These are phyloP conservation scores for Ogataea hybrid DNA, from an alignment of 1,139 yeast genomes.

Conservation along the genomic window DNA sequence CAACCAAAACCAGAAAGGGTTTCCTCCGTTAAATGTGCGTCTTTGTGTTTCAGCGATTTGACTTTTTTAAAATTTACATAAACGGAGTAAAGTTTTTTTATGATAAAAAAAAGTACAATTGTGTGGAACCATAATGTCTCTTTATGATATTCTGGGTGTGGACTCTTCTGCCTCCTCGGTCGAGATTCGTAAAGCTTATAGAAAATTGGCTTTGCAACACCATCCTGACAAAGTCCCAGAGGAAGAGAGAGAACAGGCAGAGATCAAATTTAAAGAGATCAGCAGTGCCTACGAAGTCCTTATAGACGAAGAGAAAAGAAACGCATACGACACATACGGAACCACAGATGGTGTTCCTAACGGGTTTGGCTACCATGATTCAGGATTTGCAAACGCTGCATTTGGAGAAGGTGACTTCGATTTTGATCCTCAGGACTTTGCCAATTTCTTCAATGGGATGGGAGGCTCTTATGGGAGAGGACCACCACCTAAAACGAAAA, in stretches of 20 bases:
- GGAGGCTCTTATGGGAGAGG: slow-evolving; percentile 34
- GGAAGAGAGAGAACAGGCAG: slow-evolving; percentile 62
- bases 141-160: slow-evolving; percentile 84
- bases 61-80: slow-evolving; percentile 11
- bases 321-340: slow-evolving; percentile 70
- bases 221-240: slow-evolving; percentile 91
- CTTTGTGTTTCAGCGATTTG: slow-evolving; percentile 8
- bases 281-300: slow-evolving; percentile 91
- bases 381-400: slow-evolving; percentile 31
- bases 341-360: slow-evolving; percentile 28
- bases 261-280: slow-evolving; percentile 90
- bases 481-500: slow-evolving; percentile 30
- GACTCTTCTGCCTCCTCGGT: slow-evolving; percentile 68
- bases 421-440: slow-evolving; percentile 66
- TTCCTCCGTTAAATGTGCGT: slow-evolving; percentile 47
- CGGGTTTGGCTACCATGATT: slow-evolving; percentile 17
- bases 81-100: slow-evolving; percentile 12
- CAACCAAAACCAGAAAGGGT: slow-evolving; percentile 57
- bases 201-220: slow-evolving; percentile 85
- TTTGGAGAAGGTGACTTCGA: slow-evolving; percentile 27
- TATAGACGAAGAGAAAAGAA: slow-evolving; percentile 83
- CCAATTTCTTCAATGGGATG: slow-evolving; percentile 56
- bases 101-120: slow-evolving; percentile 2
- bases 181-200: slow-evolving; percentile 91
- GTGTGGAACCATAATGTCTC: slow-evolving; percentile 21